These are phyloP conservation scores for Ammopiptanthus mongolicus DNA, from an alignment of 306 rosid genomes.

Conservation along the genomic window DNA sequence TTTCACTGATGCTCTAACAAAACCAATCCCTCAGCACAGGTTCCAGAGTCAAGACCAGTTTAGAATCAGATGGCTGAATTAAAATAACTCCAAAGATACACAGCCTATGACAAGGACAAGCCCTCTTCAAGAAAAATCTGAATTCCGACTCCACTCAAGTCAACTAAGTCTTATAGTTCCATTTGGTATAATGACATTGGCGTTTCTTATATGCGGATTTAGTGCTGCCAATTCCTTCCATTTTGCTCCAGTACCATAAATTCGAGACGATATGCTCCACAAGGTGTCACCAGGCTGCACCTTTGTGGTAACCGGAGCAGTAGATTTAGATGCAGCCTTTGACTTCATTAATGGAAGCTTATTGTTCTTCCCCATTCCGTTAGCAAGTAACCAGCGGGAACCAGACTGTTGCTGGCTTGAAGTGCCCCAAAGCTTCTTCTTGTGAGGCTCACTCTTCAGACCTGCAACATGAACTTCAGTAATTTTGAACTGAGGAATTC, in stretches of 20 bases:
- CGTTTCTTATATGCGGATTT: constrained; percentile 66
- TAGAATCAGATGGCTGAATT: neutral
- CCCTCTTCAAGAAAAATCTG: constrained; percentile 1
- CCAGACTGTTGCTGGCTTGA: constrained; percentile 73
- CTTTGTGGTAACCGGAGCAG: constrained; percentile 46
- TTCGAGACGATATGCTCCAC: constrained; percentile 80
- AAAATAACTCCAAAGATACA: neutral
- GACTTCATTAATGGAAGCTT: constrained; percentile 61
- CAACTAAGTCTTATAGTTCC: constrained; percentile 51
- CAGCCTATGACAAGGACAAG: neutral
- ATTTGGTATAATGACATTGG: constrained; percentile 57
- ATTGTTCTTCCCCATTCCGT: constrained; percentile 78
- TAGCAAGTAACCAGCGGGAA: constrained; percentile 90
- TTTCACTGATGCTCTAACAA: neutral
- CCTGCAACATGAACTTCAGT: constrained; percentile 88
- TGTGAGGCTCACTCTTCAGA: constrained; percentile 35
- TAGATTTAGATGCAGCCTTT: constrained; percentile 49
- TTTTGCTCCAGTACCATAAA: constrained; percentile 49
- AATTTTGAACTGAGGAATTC: constrained; percentile 68
- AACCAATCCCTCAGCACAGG: neutral
- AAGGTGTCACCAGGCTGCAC: constrained; percentile 71
- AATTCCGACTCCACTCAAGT: constrained; percentile 6
- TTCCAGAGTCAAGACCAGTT: neutral
- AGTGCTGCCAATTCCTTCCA: constrained; percentile 57
- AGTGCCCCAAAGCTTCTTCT: constrained; percentile 73